Percentiles rank a stretch among this genome's conserved stretches.
Evolutionary conservation across 2,329 filamentous ascomycete species (phyloP).

Genomic region (Hirsutella rhossiliensis): DNA sequence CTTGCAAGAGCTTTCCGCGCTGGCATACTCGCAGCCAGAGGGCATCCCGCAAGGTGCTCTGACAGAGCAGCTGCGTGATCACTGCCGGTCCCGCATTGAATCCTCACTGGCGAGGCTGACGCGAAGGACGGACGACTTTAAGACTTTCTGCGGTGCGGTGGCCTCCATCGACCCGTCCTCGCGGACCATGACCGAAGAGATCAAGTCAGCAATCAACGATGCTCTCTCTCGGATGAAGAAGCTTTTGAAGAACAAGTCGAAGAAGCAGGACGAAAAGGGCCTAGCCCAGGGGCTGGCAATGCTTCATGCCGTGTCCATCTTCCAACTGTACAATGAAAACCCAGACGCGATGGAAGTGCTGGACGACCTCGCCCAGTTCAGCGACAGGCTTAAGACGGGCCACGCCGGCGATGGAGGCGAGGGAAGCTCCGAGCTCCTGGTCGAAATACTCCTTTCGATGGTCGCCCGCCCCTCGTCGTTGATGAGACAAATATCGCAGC

Average conservation of each 20-base stretch:
- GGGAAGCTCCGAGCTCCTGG: constrained; percentile 56
- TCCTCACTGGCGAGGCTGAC: constrained; percentile 47
- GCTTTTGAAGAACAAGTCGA: constrained; percentile 30
- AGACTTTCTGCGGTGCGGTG: constrained; percentile 40
- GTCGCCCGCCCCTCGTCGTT: constrained; percentile 74
- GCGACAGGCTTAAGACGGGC: constrained; percentile 47
- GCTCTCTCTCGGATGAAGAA: constrained; percentile 41
- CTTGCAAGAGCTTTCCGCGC: constrained; percentile 38
- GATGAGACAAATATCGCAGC: constrained; percentile 74
- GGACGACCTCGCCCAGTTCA: constrained; percentile 68
- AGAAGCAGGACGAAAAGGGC: constrained; percentile 22
- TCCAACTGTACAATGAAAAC: constrained; percentile 86
- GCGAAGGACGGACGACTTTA: constrained; percentile 38
- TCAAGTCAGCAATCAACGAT: constrained; percentile 38
- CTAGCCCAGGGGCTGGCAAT: constrained; percentile 58
- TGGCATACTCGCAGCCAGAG: constrained; percentile 40
- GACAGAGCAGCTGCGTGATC: constrained; percentile 39
- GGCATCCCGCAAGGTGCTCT: constrained; percentile 29
- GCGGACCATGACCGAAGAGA: constrained; percentile 42
- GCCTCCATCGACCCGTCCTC: constrained; percentile 39
- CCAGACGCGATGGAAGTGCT: constrained; percentile 74
- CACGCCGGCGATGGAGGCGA: constrained; percentile 33
- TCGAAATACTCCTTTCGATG: constrained; percentile 86
- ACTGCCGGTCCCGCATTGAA: constrained; percentile 43
- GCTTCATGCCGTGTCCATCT: constrained; percentile 70